Evolutionary conservation across 202 grass and related monocot genomes (phyloP).

Genomic region (Bolboschoenoplectus hybrid): DNA sequence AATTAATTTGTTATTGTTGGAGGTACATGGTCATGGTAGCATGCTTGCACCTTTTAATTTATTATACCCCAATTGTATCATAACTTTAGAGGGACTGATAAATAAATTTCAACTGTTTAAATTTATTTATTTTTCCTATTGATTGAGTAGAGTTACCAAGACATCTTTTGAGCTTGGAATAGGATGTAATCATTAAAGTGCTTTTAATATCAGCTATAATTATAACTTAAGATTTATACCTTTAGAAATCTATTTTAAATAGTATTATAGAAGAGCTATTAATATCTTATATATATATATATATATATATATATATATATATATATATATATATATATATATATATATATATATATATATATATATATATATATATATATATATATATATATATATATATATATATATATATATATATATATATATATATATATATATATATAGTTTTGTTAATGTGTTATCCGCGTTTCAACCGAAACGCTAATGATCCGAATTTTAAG

Average conservation of each 20-base stretch:
- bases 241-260: background rate
- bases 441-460: no score
- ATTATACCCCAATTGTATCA: background rate
- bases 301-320: no score
- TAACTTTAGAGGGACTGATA: background rate
- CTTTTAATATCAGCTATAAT: background rate
- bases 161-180: constrained; percentile 6
- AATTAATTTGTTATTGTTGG: constrained; percentile 1
- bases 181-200: constrained; percentile 21
- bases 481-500: no score
- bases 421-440: no score
- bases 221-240: background rate
- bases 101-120: background rate
- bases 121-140: background rate
- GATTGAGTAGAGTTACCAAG: constrained; percentile 18
- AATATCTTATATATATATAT: background rate
- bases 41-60: background rate
- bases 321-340: no score
- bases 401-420: no score
- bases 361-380: no score
- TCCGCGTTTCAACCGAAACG: no score
- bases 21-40: background rate
- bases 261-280: background rate
- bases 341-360: background rate
- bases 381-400: background rate